phyloP scores from a whole-genome alignment of 2,329 filamentous ascomycete genomes.

The Nemania sp. region DNA sequence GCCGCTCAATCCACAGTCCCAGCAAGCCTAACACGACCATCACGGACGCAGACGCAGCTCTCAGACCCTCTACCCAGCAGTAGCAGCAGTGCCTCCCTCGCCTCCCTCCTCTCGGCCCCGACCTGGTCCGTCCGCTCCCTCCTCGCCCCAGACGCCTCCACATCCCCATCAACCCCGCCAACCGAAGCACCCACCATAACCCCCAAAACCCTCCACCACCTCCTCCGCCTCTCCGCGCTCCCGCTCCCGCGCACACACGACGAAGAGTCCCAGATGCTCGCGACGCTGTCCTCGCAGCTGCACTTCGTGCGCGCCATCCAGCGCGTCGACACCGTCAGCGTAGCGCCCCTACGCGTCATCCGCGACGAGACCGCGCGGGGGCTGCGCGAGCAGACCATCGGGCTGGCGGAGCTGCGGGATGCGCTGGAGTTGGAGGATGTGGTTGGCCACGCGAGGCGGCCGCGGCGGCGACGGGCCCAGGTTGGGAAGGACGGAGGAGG shows the following conservation, averaged over 20 bases:
- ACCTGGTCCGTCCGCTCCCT: constrained; percentile 87
- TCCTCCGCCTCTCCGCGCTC: constrained; percentile 89
- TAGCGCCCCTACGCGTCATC: constrained; percentile 81
- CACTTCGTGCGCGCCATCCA: constrained; percentile 92
- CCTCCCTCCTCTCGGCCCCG: constrained; percentile 73
- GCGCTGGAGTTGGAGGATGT: constrained; percentile 71
- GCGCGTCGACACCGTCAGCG: constrained; percentile 76
- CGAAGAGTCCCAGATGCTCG: constrained; percentile 78
- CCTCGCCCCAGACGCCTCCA: constrained; percentile 60
- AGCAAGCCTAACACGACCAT: constrained; percentile 29
- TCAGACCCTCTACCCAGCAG: constrained; percentile 66
- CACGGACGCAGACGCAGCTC: constrained; percentile 50
- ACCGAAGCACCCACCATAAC: constrained; percentile 64
- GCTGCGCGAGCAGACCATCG: constrained; percentile 68
- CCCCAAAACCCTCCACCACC: constrained; percentile 78
- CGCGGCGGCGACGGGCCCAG: constrained; percentile 39
- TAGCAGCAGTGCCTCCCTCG: constrained; percentile 32
- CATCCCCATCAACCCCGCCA: too few relatives aligned
- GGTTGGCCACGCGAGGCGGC: constrained; percentile 64
- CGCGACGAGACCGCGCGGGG: constrained; percentile 79
- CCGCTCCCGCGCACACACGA: constrained; percentile 72
- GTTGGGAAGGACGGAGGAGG: constrained; percentile 18
- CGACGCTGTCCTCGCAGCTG: constrained; percentile 82
- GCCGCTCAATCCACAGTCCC: constrained; percentile 11
- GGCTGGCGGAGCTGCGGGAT: constrained; percentile 66